Evolutionary conservation across 1,284 basidiomycete species (phyloP), one percentile per base, ranked within the genome.

Genomic region (Microbotryum intermedium): DNA sequence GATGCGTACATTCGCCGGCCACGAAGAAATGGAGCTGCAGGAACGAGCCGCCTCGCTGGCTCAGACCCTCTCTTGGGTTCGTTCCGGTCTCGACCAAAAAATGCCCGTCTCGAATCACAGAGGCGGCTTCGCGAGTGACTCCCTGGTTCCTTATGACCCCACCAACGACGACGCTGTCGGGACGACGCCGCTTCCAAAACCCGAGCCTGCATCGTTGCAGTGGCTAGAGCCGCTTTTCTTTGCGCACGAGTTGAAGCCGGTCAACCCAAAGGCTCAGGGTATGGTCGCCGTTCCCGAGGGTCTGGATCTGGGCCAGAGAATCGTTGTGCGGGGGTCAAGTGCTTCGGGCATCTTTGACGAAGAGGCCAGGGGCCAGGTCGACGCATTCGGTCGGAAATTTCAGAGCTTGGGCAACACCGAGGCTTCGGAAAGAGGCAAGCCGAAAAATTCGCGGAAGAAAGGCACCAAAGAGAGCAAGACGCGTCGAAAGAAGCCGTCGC

Each of bases 181-280:
- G 11, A 11, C 34, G 34, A 16, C 9, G 34, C 34, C 34, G 10
- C 34, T 39, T 11, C 2, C 34, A 16, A 39, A 39, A 39, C 34
- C 34, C 34, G 34, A 39, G 45, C 94, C 94, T 0, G 91, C 92
- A 75, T 92, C 89, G 65, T 77, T 97, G 25, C 88, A 85, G 73
- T 82, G 98, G 56, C 84, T 98, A 53, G 79, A 83, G 49, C 90
- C 91, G 0, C 77, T 98, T 4, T 90, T 89, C 71, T 81, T 81
- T 26, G 74, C 81, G 6, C 86, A 94, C 71, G 85, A 91, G 62
- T 82, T 98, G 29, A 91, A 90, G 64, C 86, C 90, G 0, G 86
- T 97, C 20, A 91, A 87, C 1, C 73, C 78, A 6, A 78, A 80
- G 56, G 93, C 92, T 4, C 93, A 97, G 75, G 81, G 79, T 7